Percentiles rank a stretch among this genome's conserved stretches.
These are phyloP conservation scores for Flaveria brownii DNA, from an alignment of 129 eudicot genomes.

Conservation along the genomic window DNA sequence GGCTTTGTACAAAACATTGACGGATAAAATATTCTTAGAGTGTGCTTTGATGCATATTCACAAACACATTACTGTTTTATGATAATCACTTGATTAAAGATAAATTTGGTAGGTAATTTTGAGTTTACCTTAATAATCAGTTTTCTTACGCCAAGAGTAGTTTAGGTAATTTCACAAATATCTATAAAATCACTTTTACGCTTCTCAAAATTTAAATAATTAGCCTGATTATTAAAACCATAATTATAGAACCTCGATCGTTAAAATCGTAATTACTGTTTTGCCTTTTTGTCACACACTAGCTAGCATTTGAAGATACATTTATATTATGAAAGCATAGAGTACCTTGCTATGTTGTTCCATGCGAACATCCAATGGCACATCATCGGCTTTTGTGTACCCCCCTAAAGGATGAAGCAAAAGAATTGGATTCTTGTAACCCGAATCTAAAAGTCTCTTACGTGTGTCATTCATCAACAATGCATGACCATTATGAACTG, in stretches of 20 bases:
- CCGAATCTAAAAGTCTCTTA: constrained; percentile 72
- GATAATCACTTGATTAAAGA: not conserved
- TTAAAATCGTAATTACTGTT: not conserved
- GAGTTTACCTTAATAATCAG: not conserved
- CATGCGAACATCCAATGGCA: constrained; percentile 95
- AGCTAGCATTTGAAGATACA: not conserved
- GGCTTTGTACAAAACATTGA: no score
- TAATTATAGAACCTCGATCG: not conserved
- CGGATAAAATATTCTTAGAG: no score
- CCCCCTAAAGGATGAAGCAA: constrained; percentile 98
- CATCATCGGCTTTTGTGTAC: constrained; percentile 89
- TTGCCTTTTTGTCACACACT: not conserved
- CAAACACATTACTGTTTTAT: not conserved
- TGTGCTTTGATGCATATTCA: no score
- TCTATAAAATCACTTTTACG: not conserved
- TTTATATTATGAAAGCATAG: not conserved
- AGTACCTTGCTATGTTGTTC: constrained; percentile 96
- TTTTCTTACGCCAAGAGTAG: not conserved
- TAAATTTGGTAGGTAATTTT: not conserved
- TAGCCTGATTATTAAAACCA: not conserved
- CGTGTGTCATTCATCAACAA: constrained; percentile 91
- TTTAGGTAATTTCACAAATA: not conserved
- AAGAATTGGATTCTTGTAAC: constrained; percentile 84
- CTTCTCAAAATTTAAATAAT: not conserved
- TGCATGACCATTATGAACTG: constrained; percentile 95